Conservation (phyloP, 495 filamentous ascomycete genomes). For the Podospora tetraspora region DNA sequence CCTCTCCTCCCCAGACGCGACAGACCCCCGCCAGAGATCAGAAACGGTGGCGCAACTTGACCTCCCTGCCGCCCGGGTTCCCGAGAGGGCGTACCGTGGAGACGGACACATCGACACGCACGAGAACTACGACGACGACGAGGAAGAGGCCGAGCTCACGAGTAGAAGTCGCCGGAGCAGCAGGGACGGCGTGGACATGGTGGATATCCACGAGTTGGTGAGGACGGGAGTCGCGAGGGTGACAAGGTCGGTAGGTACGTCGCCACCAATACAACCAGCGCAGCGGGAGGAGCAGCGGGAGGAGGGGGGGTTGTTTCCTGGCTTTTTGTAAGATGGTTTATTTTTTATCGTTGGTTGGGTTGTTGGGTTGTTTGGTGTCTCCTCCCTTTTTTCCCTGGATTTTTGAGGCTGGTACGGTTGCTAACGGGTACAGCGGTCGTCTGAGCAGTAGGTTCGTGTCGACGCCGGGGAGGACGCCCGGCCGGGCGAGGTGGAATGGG, state of each 20-base stretch:
- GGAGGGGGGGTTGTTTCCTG: conserved; percentile 7
- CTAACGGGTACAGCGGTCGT: not conserved
- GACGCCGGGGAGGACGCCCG: not conserved
- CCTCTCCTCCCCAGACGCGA: not conserved
- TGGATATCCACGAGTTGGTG: not conserved
- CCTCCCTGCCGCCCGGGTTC: too few relatives aligned
- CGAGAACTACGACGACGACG: too few relatives aligned
- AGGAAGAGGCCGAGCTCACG: too few relatives aligned
- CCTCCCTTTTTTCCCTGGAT: too few relatives aligned
- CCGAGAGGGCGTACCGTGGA: too few relatives aligned
- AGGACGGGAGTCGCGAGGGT: not conserved
- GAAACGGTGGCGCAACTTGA: too few relatives aligned
- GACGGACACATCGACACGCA: too few relatives aligned
- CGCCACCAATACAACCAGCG: too few relatives aligned
- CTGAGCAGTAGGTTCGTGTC: not conserved
- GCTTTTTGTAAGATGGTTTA: conserved; percentile 16
- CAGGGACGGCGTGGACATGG: not conserved
- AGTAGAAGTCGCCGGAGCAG: not conserved
- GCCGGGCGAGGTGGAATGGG: not conserved
- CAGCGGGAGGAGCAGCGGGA: conserved; percentile 10
- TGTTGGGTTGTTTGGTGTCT: not conserved
- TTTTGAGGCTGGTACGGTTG: not conserved
- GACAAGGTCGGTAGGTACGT: not conserved
- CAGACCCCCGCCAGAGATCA: too few relatives aligned
- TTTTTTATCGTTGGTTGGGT: not conserved